Percentiles rank a stretch among this genome's conserved stretches.
Evolutionary conservation across 2,329 filamentous ascomycete genomes (phyloP).

Genomic region (Penicillium glabrum): DNA sequence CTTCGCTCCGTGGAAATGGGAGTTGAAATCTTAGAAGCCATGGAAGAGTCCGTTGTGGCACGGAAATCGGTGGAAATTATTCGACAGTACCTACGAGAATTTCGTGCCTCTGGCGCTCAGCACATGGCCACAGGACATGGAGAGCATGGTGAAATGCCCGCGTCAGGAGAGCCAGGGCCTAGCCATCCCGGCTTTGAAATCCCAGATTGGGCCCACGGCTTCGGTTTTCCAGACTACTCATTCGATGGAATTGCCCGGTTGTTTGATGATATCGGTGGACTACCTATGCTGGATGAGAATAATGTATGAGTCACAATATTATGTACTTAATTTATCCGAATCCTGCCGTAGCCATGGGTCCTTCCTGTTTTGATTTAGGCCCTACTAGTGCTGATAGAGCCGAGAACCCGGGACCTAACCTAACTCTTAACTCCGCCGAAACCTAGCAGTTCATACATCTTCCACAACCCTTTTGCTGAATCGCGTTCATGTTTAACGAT

Average conservation of each 20-base stretch:
- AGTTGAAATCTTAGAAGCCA: slow-evolving; percentile 42
- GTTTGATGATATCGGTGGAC: slow-evolving; percentile 34
- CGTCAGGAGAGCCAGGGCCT: slow-evolving; percentile 10
- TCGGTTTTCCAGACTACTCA: slow-evolving; percentile 39
- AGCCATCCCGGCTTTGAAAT: slow-evolving; percentile 25
- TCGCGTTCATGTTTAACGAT: no score
- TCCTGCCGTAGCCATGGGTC: not conserved
- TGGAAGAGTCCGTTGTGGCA: slow-evolving; percentile 44
- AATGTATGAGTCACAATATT: not conserved
- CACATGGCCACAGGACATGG: slow-evolving; percentile 1
- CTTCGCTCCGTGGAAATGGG: slow-evolving; percentile 37
- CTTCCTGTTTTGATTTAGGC: not conserved
- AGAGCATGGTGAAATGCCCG: slow-evolving; percentile 1
- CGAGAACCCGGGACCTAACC: not conserved
- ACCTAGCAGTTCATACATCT: no score
- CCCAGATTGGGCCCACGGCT: slow-evolving; percentile 36
- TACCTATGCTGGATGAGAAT: slow-evolving; percentile 29
- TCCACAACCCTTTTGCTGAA: no score
- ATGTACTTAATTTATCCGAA: not conserved
- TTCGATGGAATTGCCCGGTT: slow-evolving; percentile 36
- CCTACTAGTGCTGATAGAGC: not conserved
- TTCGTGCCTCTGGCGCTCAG: slow-evolving; percentile 18
- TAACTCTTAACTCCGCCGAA: not conserved
- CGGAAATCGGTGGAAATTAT: slow-evolving; percentile 41
- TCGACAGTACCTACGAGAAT: slow-evolving; percentile 33